These are phyloP conservation scores for Fusarium torreyae DNA, from an alignment of 2,329 filamentous ascomycete genomes.

Conservation along the genomic window DNA sequence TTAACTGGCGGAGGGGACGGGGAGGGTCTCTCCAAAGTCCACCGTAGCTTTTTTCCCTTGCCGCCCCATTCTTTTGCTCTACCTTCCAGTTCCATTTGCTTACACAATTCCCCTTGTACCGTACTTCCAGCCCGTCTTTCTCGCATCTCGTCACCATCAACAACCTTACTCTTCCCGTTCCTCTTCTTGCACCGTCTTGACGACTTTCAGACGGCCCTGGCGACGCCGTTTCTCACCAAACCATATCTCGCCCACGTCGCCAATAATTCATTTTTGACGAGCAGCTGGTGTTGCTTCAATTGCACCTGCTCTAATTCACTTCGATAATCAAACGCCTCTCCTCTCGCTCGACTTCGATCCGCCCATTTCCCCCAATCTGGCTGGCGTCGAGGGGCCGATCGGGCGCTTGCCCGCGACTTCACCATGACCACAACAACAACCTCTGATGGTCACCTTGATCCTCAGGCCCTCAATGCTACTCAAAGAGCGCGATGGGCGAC, in stretches of 20 bases:
- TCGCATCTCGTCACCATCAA: constrained; percentile 42
- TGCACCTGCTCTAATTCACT: constrained; percentile 43
- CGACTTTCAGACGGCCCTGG: constrained; percentile 42
- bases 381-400: constrained; percentile 57
- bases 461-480: constrained; percentile 58
- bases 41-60: constrained; percentile 51
- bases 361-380: constrained; percentile 52
- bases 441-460: constrained; percentile 48
- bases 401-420: constrained; percentile 58
- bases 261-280: constrained; percentile 37
- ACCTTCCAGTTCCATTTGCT: constrained; percentile 38
- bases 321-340: constrained; percentile 27
- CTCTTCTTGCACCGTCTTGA: constrained; percentile 39
- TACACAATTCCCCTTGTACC: constrained; percentile 49
- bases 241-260: constrained; percentile 13
- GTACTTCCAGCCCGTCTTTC: constrained; percentile 34
- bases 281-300: constrained; percentile 46
- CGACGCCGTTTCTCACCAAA: constrained; percentile 40
- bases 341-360: constrained; percentile 36
- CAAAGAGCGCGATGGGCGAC: constrained; percentile 96
- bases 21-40: constrained; percentile 45
- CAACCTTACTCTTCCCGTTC: constrained; percentile 40
- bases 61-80: constrained; percentile 46
- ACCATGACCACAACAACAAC: constrained; percentile 55
- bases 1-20: constrained; percentile 41